Percentiles rank a stretch among this genome's conserved stretches.
phyloP scores from a whole-genome alignment of 164 flowering plant species.

The Saururus chinensis region DNA sequence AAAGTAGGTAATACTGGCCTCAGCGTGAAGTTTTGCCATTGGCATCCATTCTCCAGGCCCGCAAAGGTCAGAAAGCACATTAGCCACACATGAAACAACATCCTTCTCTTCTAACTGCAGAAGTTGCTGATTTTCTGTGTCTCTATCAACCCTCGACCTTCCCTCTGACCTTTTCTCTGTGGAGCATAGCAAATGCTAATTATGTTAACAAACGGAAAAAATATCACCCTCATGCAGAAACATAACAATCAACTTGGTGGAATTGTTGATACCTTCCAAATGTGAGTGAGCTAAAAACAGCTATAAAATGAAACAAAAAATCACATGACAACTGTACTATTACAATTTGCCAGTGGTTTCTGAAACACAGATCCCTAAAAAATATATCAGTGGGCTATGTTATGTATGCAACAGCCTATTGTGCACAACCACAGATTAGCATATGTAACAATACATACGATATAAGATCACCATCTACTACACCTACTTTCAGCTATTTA shows the following conservation, averaged over 20 bases:
- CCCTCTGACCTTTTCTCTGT: constrained; percentile 75
- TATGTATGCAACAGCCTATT: too few relatives aligned
- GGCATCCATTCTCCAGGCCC: constrained; percentile 99
- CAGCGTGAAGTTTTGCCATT: constrained; percentile 83
- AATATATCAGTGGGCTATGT: too few relatives aligned
- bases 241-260: background rate
- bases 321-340: too few relatives aligned
- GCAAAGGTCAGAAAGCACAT: constrained; percentile 87
- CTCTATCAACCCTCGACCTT: constrained; percentile 67
- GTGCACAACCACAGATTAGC: too few relatives aligned
- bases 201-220: background rate
- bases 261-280: too few relatives aligned
- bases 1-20: constrained; percentile 33
- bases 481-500: too few relatives aligned
- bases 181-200: constrained; percentile 1
- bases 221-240: background rate
- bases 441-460: too few relatives aligned
- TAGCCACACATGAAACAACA: constrained; percentile 93
- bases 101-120: constrained; percentile 85
- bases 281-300: too few relatives aligned
- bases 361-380: too few relatives aligned
- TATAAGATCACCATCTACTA: too few relatives aligned
- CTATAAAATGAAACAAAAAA: too few relatives aligned
- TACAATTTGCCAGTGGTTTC: too few relatives aligned
- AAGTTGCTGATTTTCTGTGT: constrained; percentile 77